Evolutionary conservation across 257 asterid species (phyloP), one percentile per base, ranked within the genome.

Genomic region (Phtheirospermum japonicum): DNA sequence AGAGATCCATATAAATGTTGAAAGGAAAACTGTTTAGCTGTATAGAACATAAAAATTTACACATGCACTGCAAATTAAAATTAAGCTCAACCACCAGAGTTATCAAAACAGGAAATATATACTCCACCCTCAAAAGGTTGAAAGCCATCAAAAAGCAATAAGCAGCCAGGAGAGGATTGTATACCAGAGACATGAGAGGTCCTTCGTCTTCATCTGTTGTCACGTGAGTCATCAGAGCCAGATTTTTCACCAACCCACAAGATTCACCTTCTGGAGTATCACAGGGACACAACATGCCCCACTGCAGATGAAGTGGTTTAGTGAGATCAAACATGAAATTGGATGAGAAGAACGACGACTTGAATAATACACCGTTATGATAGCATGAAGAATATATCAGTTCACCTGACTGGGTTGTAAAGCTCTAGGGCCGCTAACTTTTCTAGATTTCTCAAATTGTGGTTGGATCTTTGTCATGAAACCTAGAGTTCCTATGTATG

Each of bases 231-330:
- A 92, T 89, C 80, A 92, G 64, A 40, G 99, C 99, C 76, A 92
- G 83, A 73, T 92, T 92, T 71, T 92, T 92, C 76, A 92, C 97
- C 87, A 92, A 69, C 73, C 99, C 99, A 75, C 99, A 92, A 54
- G 95, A 66, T 87, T 92, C 99, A 72, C 99, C 99, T 79, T 89
- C 99, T 36, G 99, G 99, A 40, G 99, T 92, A 76, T 92, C 99
- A 76, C 99, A 89, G 31, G 99, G 99, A 60, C 99, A 92, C 74
- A 92, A 78, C 97, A 92, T 92, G 61, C 99, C 99, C 95, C 97
- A 92, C 99, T 91, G 86, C 32, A 66, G 50, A 73, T 59, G 54
- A 73, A 74, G 56, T 16, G 48, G 57, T 74, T 68, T 64, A 48
- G 57, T 46, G 57, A 59, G 58, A 61, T 17, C 30, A 20, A 43